Evolutionary conservation across 2,329 filamentous ascomycete species (phyloP).

Genomic region (Hortaea werneckii): DNA sequence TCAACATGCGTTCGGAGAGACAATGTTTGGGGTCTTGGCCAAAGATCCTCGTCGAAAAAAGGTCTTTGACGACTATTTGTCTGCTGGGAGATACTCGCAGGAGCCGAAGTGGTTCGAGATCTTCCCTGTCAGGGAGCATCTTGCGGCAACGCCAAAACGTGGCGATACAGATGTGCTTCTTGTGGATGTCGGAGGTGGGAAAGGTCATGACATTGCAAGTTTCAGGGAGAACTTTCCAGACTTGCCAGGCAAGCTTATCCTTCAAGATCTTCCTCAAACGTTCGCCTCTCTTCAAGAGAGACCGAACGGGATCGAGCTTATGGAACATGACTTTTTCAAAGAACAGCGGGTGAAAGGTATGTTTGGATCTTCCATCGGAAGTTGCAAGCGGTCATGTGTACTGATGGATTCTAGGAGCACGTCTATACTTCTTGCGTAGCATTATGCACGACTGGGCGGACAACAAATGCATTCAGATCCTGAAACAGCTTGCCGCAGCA

Average conservation of each 20-base stretch:
- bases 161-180: constrained; percentile 4
- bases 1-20: constrained; percentile 1
- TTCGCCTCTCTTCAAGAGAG: neutral
- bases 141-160: constrained; percentile 1
- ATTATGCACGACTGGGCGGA: constrained; percentile 14
- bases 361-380: too few relatives aligned
- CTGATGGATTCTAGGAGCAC: constrained; percentile 3
- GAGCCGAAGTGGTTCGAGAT: constrained; percentile 2
- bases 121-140: neutral
- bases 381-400: too few relatives aligned
- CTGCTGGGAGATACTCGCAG: neutral
- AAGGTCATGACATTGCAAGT: constrained; percentile 5
- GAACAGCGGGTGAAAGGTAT: constrained; percentile 9
- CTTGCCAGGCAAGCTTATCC: constrained; percentile 4
- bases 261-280: constrained; percentile 10
- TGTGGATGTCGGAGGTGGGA: constrained; percentile 11
- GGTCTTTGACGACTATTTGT: constrained; percentile 10
- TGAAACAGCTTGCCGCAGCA: constrained; percentile 7
- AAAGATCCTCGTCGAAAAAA: constrained; percentile 2
- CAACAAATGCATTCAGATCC: constrained; percentile 7
- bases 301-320: constrained; percentile 1
- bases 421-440: constrained; percentile 13
- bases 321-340: constrained; percentile 10
- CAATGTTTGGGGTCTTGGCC: constrained; percentile 1
- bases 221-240: constrained; percentile 6